Evolutionary conservation across 179 eudicot genomes (phyloP).

Genomic region (Spinacia oleracea): DNA sequence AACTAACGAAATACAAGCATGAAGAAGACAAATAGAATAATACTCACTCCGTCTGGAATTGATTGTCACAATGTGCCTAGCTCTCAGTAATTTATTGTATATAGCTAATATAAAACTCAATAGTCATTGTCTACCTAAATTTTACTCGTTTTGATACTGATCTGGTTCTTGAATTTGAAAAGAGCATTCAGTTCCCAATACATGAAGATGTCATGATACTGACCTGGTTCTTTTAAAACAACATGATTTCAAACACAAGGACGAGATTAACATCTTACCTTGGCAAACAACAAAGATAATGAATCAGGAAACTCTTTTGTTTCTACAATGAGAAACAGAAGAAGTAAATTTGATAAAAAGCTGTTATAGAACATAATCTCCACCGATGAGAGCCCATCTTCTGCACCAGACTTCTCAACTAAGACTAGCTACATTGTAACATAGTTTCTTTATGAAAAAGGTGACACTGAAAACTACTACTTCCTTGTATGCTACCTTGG

Average conservation of each 20-base stretch:
- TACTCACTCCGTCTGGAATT: not conserved
- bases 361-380: slow-evolving; percentile 98
- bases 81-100: too few species aligned
- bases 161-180: not conserved
- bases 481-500: too few species aligned
- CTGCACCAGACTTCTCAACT: slow-evolving; percentile 96
- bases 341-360: slow-evolving; percentile 78
- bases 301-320: slow-evolving; percentile 89
- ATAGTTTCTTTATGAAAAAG: too few species aligned
- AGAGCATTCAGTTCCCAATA: not conserved
- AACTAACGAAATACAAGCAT: not conserved
- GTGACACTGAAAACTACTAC: too few species aligned
- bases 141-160: not conserved
- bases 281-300: slow-evolving; percentile 59
- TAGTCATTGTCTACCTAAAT: too few species aligned
- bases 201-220: not conserved
- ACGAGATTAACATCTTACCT: slow-evolving; percentile 44
- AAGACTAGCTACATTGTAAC: slow-evolving; percentile 97
- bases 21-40: not conserved
- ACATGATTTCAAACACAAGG: not conserved
- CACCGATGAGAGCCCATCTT: slow-evolving; percentile 89
- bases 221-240: not conserved
- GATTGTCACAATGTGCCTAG: too few species aligned
- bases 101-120: too few species aligned
- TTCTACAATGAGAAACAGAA: slow-evolving; percentile 73